A percentile compares a stretch with the other conserved stretches of the same genome.
Evolutionary conservation across 163 green algal species (phyloP).

Genomic region (Scenedesmus sp.): DNA sequence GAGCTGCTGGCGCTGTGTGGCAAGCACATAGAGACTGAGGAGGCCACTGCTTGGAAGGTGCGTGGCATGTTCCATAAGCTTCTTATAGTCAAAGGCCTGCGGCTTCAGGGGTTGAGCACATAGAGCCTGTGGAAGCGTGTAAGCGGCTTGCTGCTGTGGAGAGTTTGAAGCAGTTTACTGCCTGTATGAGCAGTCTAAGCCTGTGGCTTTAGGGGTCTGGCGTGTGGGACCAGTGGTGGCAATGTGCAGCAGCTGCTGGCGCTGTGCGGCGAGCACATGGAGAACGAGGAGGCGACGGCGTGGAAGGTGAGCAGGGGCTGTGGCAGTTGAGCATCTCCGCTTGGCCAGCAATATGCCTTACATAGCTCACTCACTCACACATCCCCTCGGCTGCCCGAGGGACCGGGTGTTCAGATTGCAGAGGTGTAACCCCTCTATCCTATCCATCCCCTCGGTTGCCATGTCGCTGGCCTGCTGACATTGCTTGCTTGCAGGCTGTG

Average conservation of each 20-base stretch:
- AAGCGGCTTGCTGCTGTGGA: not conserved
- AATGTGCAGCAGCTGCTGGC: slow-evolving; percentile 75
- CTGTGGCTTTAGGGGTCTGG: too few species aligned
- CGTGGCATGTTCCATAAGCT: not conserved
- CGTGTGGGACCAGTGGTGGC: too few species aligned
- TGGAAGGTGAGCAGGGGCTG: slow-evolving; percentile 58
- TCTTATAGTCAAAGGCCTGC: too few species aligned
- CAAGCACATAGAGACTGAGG: slow-evolving; percentile 91
- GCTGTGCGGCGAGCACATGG: slow-evolving; percentile 90
- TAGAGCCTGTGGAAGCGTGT: not conserved
- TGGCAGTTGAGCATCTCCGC: too few species aligned
- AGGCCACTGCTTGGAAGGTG: slow-evolving; percentile 66
- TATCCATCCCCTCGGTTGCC: too few species aligned
- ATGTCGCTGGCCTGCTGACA: not conserved
- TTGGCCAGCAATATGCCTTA: too few species aligned
- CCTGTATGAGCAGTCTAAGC: too few species aligned
- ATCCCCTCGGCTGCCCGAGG: too few species aligned
- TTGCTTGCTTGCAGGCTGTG: slow-evolving; percentile 58
- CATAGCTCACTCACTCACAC: too few species aligned
- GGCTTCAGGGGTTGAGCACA: not conserved
- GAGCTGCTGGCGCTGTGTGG: slow-evolving; percentile 83
- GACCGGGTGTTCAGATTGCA: too few species aligned
- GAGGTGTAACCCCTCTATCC: too few species aligned
- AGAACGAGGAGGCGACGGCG: slow-evolving; percentile 74
- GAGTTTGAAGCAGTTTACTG: too few species aligned